Percentiles rank a stretch among this genome's conserved stretches.
Conservation (phyloP, 805 yeast species). For the Wickerhamiella kazuoi region DNA sequence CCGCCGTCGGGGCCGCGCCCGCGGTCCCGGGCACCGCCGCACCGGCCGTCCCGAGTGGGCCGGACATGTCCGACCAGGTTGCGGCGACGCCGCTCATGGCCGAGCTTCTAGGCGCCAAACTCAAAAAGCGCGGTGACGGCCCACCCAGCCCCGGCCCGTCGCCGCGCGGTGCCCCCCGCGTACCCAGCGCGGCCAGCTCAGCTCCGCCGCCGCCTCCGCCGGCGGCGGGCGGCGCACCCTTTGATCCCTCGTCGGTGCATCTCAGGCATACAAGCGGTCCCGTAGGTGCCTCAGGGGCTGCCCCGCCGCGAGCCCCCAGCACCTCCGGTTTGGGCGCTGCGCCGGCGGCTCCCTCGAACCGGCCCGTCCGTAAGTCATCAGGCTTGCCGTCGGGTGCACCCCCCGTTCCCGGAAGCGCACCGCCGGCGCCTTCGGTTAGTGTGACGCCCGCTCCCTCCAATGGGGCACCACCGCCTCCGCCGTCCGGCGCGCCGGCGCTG, state of each 20-base stretch:
- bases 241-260: not conserved
- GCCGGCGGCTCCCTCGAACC: not conserved
- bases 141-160: not conserved
- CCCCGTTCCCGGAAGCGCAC: slow-evolving; percentile 4
- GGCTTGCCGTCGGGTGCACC: slow-evolving; percentile 2
- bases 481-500: not conserved
- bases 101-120: slow-evolving; percentile 10
- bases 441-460: not conserved
- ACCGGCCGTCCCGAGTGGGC: not conserved
- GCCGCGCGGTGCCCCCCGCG: not conserved
- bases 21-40: slow-evolving; percentile 13
- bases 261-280: not conserved
- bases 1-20: slow-evolving; percentile 10
- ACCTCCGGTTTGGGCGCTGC: not conserved
- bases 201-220: not conserved
- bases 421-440: not conserved
- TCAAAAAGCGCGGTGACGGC: slow-evolving; percentile 5
- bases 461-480: not conserved
- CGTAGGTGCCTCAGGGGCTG: not conserved
- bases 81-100: slow-evolving; percentile 12
- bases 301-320: not conserved
- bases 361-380: not conserved
- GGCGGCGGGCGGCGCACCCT: not conserved
- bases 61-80: not conserved
- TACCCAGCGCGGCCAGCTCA: not conserved